A percentile compares a stretch with the other conserved stretches of the same genome.
Conservation (phyloP, 2,329 filamentous ascomycete species). For the Aureobasidium sp. region DNA sequence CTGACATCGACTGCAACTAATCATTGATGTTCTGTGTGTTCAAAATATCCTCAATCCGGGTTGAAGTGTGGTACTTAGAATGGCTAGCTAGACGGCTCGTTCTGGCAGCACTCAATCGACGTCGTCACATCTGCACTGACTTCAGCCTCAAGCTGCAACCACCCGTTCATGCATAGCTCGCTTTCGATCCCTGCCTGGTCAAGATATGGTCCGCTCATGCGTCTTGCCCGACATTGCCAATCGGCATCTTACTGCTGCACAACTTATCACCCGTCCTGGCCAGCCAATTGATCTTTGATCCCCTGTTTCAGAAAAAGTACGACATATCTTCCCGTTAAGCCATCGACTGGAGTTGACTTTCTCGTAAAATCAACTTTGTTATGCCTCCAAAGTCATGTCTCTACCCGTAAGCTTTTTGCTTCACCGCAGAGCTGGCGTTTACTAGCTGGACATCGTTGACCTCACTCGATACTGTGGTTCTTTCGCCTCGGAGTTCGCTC, state of each 20-base stretch:
- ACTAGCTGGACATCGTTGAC: not conserved
- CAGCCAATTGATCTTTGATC: conserved; percentile 4
- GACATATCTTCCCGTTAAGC: conserved; percentile 2
- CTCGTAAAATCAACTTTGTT: not conserved
- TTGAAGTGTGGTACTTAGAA: too few relatives aligned
- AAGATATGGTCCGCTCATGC: conserved; percentile 9
- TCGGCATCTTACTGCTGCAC: conserved; percentile 15
- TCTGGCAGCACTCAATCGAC: not conserved
- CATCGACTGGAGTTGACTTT: conserved; percentile 2
- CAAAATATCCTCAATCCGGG: too few relatives aligned
- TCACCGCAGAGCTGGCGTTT: not conserved
- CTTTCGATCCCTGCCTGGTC: not conserved
- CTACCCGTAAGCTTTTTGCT: conserved; percentile 2
- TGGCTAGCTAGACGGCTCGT: not conserved
- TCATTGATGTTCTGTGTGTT: not conserved
- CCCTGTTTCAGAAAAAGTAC: conserved; percentile 18
- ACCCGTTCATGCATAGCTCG: conserved; percentile 8
- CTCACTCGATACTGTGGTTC: not conserved
- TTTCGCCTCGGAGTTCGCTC: too few relatives aligned
- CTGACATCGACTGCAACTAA: not conserved
- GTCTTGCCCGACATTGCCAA: conserved; percentile 1
- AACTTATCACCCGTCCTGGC: not conserved
- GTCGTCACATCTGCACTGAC: not conserved
- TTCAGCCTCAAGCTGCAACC: conserved; percentile 11
- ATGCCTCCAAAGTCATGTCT: not conserved